Evolutionary conservation across 2,329 filamentous ascomycete species (phyloP), one percentile per base, ranked within the genome.

Genomic region (Epicoccum nigrum): DNA sequence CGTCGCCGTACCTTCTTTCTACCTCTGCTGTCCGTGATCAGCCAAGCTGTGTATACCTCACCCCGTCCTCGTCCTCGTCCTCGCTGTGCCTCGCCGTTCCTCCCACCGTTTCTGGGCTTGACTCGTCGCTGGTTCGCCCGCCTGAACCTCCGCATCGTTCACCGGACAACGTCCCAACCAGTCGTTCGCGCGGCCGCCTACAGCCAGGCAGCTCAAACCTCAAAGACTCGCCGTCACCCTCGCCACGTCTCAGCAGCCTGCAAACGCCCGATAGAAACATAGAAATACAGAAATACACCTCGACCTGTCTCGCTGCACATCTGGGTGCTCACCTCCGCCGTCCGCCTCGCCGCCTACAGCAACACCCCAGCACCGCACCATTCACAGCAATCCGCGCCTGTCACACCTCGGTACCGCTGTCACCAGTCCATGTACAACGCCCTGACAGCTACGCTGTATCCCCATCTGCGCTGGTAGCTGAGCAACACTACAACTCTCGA

Each of bases 401-500:
- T 27, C 48, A 16, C 49, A 6, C 33, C 7, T 43, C 50, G 9
- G 7, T 21, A 27, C 20, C 43, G 19, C 42, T 38, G 50, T 54
- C 59, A 52, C 51, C 58, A 65, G 62, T 58, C 59, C 67, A 74
- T 74, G 73, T 72, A 58, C 60, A 74, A 73, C 63, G 49, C 54
- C 60, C 62, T 73, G 30, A 74, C 71, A 34, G 55, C 70, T 25
- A 67, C 68, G 25, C 60, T 75, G 17, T 73, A 74, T 60, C 69
- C 70, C 46, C 72, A 73, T 58, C 65, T 72, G 40, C 58, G 65
- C 50, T 71, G 72, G 70, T 74, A 74, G 66, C 53, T 58, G 56
- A 58, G 49, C 27, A 39, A 23, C 51, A 15, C 13, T 21, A 50
- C 42, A 45, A 42, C n/a, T 25, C 23, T n/a, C 30, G 42, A 51